These are phyloP conservation scores for Lanmaoa rubissima DNA, from an alignment of 768 basidiomycete genomes.

Conservation along the genomic window DNA sequence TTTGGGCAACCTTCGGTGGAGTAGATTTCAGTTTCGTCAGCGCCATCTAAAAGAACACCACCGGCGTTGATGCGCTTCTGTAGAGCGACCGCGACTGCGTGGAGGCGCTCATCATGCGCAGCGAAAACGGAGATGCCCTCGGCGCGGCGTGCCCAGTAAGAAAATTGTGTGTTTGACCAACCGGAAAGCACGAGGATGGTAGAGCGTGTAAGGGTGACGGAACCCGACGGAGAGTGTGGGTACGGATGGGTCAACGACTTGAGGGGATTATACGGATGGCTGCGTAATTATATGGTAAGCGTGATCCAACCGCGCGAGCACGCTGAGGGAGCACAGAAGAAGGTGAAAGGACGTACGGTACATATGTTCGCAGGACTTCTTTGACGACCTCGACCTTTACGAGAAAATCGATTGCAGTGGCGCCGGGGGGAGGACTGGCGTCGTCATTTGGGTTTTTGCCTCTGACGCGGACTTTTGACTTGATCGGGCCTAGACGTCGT, in stretches of 20 bases:
- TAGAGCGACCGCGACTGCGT: slow-evolving; percentile 40
- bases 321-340: slow-evolving; percentile 4
- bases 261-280: slow-evolving; percentile 53
- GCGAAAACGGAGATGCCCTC: slow-evolving; percentile 50
- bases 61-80: slow-evolving; percentile 39
- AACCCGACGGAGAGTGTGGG: slow-evolving; percentile 38
- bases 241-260: slow-evolving; percentile 46
- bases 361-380: slow-evolving; percentile 45
- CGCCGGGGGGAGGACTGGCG: slow-evolving; percentile 31
- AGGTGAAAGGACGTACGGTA: slow-evolving; percentile 40
- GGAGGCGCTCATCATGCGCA: slow-evolving; percentile 39
- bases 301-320: slow-evolving; percentile 8
- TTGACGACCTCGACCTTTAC: slow-evolving; percentile 54
- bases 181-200: slow-evolving; percentile 48
- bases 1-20: slow-evolving; percentile 36
- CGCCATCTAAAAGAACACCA: slow-evolving; percentile 30
- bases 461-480: slow-evolving; percentile 35
- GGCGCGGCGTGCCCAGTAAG: slow-evolving; percentile 51
- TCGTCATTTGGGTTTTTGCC: slow-evolving; percentile 31
- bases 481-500: slow-evolving; percentile 41
- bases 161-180: slow-evolving; percentile 55
- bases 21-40: slow-evolving; percentile 24
- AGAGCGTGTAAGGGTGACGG: slow-evolving; percentile 46
- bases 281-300: slow-evolving; percentile 31
- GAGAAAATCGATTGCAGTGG: slow-evolving; percentile 49